Percentiles rank a stretch among this genome's conserved stretches.
Evolutionary conservation across 306 rosid genomes (phyloP).

Genomic region (Gleditsia sinensis): DNA sequence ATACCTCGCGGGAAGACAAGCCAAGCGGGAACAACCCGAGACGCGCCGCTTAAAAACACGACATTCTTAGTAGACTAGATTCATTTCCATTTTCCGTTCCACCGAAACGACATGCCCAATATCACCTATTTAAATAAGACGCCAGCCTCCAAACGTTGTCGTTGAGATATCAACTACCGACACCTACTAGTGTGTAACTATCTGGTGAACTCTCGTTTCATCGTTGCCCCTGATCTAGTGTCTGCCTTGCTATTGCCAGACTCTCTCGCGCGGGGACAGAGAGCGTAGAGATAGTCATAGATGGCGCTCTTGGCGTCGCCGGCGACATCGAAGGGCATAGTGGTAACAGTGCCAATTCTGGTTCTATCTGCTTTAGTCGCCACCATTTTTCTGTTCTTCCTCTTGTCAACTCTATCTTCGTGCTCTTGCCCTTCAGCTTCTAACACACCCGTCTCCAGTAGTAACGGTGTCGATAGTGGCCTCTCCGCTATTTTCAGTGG

Average conservation of each 20-base stretch:
- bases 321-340: slow-evolving; percentile 57
- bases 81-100: neutral
- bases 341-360: slow-evolving; percentile 60
- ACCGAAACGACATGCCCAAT: neutral
- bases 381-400: slow-evolving; percentile 57
- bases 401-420: slow-evolving; percentile 58
- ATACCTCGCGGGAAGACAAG: no score
- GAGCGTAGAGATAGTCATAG: neutral
- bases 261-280: neutral
- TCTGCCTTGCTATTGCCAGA: neutral
- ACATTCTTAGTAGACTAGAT: neutral
- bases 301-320: slow-evolving; percentile 53
- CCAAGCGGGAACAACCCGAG: neutral
- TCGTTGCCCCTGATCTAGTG: neutral
- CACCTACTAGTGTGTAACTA: neutral
- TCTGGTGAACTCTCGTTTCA: no score
- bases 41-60: neutral
- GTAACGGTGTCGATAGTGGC: neutral
- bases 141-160: slow-evolving; percentile 1
- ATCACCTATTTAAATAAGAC: neutral
- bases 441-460: slow-evolving; percentile 1
- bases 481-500: neutral
- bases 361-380: slow-evolving; percentile 50
- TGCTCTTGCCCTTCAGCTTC: slow-evolving; percentile 55
- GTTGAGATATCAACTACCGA: neutral